A percentile compares a stretch with the other conserved stretches of the same genome.
phyloP scores from a whole-genome alignment of 176 grass and related monocot genomes.

The Bolboschoenus planiculmis region DNA sequence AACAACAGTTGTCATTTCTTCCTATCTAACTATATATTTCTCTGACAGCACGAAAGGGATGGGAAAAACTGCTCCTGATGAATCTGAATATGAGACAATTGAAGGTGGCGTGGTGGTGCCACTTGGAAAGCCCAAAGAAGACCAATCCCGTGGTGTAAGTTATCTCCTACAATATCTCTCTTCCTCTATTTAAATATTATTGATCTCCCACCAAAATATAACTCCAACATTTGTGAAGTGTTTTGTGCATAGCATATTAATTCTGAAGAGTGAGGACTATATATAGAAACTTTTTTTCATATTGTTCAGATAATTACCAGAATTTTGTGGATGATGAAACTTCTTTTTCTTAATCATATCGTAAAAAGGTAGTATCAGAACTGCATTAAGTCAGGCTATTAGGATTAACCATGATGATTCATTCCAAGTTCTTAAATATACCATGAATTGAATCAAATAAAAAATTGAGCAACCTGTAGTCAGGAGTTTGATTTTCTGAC shows the following conservation, averaged over 20 bases:
- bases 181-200: neutral
- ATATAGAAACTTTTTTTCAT: neutral
- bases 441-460: neutral
- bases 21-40: neutral
- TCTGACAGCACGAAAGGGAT: constrained; percentile 80
- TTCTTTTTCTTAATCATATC: neutral
- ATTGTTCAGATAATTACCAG: neutral
- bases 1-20: neutral
- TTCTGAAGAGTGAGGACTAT: too few relatives aligned
- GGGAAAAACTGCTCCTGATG: constrained; percentile 47
- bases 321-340: neutral
- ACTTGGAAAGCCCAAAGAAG: constrained; percentile 60
- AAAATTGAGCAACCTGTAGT: neutral
- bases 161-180: neutral
- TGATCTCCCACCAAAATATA: neutral
- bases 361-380: neutral
- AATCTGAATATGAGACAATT: constrained; percentile 37
- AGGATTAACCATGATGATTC: neutral
- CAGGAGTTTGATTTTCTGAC: neutral
- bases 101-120: constrained; percentile 66
- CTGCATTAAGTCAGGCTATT: neutral
- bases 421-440: neutral
- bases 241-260: neutral
- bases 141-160: constrained; percentile 41
- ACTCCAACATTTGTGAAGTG: neutral